Percentiles rank a stretch among this genome's conserved stretches.
These are phyloP conservation scores for Thermochaetoides thermophila DNA, from an alignment of 495 filamentous ascomycete genomes.

Conservation along the genomic window DNA sequence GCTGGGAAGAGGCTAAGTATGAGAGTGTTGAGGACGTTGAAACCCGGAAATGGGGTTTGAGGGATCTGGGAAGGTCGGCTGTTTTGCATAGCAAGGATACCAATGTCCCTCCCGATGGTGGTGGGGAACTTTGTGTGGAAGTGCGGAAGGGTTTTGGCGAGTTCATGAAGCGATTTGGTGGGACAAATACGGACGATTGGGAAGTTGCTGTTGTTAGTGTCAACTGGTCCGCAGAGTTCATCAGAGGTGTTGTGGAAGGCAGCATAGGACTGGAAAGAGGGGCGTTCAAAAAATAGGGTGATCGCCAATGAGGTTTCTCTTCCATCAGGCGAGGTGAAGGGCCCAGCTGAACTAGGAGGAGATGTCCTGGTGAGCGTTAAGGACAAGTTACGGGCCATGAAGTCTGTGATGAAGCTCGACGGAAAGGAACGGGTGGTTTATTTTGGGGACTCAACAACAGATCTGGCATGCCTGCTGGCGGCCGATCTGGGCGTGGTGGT, in stretches of 20 bases:
- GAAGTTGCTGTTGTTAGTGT: slow-evolving; percentile 27
- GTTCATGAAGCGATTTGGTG: slow-evolving; percentile 10
- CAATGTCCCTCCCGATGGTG: too few species aligned
- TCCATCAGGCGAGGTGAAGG: slow-evolving; percentile 18
- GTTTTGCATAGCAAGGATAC: slow-evolving; percentile 5
- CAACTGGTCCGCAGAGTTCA: slow-evolving; percentile 32
- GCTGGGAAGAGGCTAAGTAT: neutral
- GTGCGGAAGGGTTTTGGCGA: slow-evolving; percentile 22
- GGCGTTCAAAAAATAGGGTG: too few species aligned
- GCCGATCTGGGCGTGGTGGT: slow-evolving; percentile 24
- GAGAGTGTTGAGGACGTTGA: slow-evolving; percentile 12
- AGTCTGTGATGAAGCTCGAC: neutral
- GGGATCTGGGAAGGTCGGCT: neutral
- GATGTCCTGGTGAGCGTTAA: slow-evolving; percentile 10
- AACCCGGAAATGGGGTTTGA: neutral
- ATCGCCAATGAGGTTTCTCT: slow-evolving; percentile 19
- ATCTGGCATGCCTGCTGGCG: slow-evolving; percentile 23
- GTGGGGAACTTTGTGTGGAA: too few species aligned
- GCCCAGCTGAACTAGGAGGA: slow-evolving; percentile 16
- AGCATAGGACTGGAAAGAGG: neutral
- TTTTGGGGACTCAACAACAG: slow-evolving; percentile 22
- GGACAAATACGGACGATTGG: slow-evolving; percentile 7
- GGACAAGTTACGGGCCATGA: slow-evolving; percentile 15
- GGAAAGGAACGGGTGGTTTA: slow-evolving; percentile 10
- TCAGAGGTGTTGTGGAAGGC: slow-evolving; percentile 14